Conservation (phyloP, 768 basidiomycete genomes). For the Calocybe gangraenosa region DNA sequence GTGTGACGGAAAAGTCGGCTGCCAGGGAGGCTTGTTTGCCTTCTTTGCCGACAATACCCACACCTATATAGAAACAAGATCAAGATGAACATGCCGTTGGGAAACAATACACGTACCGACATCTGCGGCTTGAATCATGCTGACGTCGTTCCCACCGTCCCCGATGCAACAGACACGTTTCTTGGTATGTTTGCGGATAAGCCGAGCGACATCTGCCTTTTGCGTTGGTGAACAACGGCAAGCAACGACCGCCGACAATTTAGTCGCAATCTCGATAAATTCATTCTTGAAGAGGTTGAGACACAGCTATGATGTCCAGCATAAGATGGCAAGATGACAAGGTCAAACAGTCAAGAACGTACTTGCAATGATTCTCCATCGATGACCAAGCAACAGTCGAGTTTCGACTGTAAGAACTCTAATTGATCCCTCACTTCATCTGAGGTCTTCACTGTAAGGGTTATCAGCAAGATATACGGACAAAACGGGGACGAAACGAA, state of each 20-base stretch:
- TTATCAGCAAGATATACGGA: conserved; percentile 1
- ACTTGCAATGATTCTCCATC: conserved; percentile 97
- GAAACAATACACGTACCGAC: conserved; percentile 63
- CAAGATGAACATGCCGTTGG: conserved; percentile 1
- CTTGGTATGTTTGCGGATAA: conserved; percentile 86
- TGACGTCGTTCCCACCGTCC: conserved; percentile 98
- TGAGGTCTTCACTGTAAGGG: conserved; percentile 69
- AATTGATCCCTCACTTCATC: conserved; percentile 84
- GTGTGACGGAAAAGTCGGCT: conserved; percentile 96
- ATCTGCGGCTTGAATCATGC: conserved; percentile 99
- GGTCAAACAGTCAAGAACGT: conserved; percentile 11
- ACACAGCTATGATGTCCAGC: conserved; percentile 59
- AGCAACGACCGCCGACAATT: conserved; percentile 93
- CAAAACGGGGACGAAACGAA: conserved; percentile 26
- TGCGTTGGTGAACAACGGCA: conserved; percentile 99
- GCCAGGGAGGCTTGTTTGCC: conserved; percentile 99
- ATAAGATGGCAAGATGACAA: background rate
- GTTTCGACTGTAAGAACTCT: conserved; percentile 90
- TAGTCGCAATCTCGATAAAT: conserved; percentile 95
- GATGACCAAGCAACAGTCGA: conserved; percentile 97
- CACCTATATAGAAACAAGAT: conserved; percentile 43
- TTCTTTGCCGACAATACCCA: conserved; percentile 99
- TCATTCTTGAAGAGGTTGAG: conserved; percentile 87
- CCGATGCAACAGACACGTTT: conserved; percentile 99
- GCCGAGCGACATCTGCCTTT: conserved; percentile 94